Base-by-base conservation (phyloP, 257 asterid genomes). In the Linderniella brevidens region DNA sequence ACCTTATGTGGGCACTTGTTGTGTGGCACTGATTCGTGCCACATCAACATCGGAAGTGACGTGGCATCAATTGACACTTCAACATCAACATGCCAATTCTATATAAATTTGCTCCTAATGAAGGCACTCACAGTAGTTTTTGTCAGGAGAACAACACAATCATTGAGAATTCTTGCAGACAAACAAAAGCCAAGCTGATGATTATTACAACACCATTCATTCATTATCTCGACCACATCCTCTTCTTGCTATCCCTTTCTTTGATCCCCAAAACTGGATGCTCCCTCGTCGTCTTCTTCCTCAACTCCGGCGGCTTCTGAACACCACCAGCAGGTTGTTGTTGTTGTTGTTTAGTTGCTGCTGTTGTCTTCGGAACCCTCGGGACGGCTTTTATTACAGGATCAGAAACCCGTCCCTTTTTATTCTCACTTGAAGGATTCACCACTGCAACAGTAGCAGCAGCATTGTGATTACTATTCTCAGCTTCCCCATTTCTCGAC, bases 171-270 rank as follows among this genome's bases (percentile, higher is more conserved):
- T n/a, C n/a, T n/a, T n/a, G n/a, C n/a, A n/a, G n/a, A n/a, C n/a
- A n/a, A n/a, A n/a, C n/a, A n/a, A n/a, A n/a, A n/a, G n/a, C n/a
- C n/a, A n/a, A n/a, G n/a, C n/a, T n/a, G n/a, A n/a, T n/a, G n/a
- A n/a, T 25, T 25, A 2, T 6, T 25, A 25, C 32, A 25, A 2
- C 32, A 25, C 6, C 32, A 25, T 39, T 39, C 43, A 39, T 11
- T 49, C 47, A 40, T 69, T 59, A 82, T 52, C 94, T 80, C 47
- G 82, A 57, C 94, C 98, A 88, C 61, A 76, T 58, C 65, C 94
- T 80, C 69, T 78, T 88, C 79, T 84, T 84, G 73, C 59, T 64
- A 9, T 84, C 95, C 64, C 76, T 72, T 65, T 83, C 95, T 46
- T 80, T 88, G 48, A 76, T 56, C 53, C 64, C 94, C 20, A 47